Evolutionary conservation across 1,139 yeast species (phyloP).

Genomic region (Hyphopichia fennica): DNA sequence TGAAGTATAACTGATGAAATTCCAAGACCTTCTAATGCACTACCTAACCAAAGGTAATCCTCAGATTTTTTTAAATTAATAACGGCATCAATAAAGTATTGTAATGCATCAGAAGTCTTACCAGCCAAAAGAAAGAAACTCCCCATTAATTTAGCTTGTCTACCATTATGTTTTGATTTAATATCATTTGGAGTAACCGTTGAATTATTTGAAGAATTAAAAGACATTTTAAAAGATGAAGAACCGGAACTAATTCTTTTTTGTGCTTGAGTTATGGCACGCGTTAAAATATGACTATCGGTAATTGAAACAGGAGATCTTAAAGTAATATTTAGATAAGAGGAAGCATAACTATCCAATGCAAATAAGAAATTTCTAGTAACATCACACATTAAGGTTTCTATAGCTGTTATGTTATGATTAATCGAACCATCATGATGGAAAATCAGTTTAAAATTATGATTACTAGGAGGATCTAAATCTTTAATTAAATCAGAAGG

Average conservation of each 20-base stretch:
- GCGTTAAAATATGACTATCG: constrained; percentile 49
- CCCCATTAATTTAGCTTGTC: constrained; percentile 75
- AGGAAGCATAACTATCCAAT: constrained; percentile 67
- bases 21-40: constrained; percentile 79
- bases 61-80: constrained; percentile 56
- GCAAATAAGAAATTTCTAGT: constrained; percentile 62
- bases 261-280: constrained; percentile 54
- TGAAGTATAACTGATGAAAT: constrained; percentile 64
- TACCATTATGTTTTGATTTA: constrained; percentile 50
- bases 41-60: constrained; percentile 86
- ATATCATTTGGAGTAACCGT: constrained; percentile 14
- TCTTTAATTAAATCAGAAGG: constrained; percentile 26
- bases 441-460: constrained; percentile 22
- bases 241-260: constrained; percentile 42
- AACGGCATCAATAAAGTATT: constrained; percentile 72
- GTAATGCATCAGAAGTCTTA: constrained; percentile 66
- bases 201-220: constrained; percentile 10
- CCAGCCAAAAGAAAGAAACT: constrained; percentile 81
- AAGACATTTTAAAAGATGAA: constrained; percentile 36
- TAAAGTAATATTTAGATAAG: constrained; percentile 68
- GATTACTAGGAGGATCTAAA: constrained; percentile 18
- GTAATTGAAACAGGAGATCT: constrained; percentile 71
- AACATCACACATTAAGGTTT: constrained; percentile 73
- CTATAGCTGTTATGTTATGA: constrained; percentile 45
- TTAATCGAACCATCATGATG: constrained; percentile 21